Evolutionary conservation across 176 grass and related monocot species (phyloP).

Genomic region (Rhipidocladum racemiflorum): DNA sequence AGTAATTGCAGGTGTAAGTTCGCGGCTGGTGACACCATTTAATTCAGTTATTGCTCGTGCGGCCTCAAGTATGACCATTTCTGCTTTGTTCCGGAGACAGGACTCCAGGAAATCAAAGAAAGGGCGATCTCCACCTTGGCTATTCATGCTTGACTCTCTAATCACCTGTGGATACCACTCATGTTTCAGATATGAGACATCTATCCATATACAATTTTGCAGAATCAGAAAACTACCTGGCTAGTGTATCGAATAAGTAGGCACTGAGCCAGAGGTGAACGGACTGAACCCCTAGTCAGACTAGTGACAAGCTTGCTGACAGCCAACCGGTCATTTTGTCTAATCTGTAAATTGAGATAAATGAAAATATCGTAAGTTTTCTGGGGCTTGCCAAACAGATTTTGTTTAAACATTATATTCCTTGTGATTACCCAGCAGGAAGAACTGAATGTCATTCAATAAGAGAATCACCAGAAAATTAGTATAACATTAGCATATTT

Average conservation of each 20-base stretch:
- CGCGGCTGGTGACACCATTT: conserved; percentile 86
- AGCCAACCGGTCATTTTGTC: conserved; percentile 94
- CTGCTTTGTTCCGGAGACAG: conserved; percentile 89
- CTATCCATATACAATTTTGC: conserved; percentile 12
- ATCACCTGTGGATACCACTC: conserved; percentile 61
- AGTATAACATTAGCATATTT: not conserved
- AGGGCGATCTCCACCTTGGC: conserved; percentile 83
- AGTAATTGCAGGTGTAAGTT: conserved; percentile 95
- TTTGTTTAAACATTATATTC: not conserved
- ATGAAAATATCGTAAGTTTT: not conserved
- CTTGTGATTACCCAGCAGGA: not conserved
- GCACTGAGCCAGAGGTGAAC: conserved; percentile 92
- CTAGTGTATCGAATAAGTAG: conserved; percentile 92
- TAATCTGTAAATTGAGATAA: conserved; percentile 59
- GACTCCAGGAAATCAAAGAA: conserved; percentile 97
- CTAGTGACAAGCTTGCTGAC: conserved; percentile 96
- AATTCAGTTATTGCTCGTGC: conserved; percentile 95
- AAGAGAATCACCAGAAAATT: not conserved
- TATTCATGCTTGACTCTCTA: conserved; percentile 63
- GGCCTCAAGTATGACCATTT: conserved; percentile 98
- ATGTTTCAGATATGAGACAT: conserved; percentile 28
- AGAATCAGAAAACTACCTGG: conserved; percentile 60
- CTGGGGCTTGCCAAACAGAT: not conserved
- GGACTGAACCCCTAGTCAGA: conserved; percentile 90
- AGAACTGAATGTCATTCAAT: not conserved